Evolutionary conservation across 306 rosid genomes (phyloP), one percentile per base, ranked within the genome.

Genomic region (Cajanus cajan): DNA sequence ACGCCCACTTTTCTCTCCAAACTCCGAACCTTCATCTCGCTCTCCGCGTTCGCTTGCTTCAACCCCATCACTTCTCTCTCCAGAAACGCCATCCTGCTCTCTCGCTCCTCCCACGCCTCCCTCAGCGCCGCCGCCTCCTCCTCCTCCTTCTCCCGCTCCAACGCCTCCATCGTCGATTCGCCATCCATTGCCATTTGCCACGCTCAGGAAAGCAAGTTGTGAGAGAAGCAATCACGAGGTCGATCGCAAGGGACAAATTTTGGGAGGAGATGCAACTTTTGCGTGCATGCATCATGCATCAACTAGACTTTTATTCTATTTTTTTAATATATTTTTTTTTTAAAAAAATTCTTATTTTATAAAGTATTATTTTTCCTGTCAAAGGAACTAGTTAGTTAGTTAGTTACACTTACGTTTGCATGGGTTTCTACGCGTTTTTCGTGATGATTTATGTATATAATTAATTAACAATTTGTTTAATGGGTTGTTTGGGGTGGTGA

Each of bases 1-100:
- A 88, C 81, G 59, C 89, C 82, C 19, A 91, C 37, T 54, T 83
- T 89, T 79, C 86, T 87, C 89, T 95, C 99, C 83, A 95, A 73
- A 18, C 91, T 96, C 78, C 92, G 87, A 14, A 83, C 86, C 76
- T 81, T 91, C 93, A 79, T 93, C 58, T 90, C 93, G 8, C 83
- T 74, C 80, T 85, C 94, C 0, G 76, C 67, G 4, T 82, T 90
- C 5, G 16, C 36, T 25, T 82, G 83, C 83, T 84, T 95, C 79
- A 87, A 22, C 2, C 21, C 68, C 19, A 82, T 89, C 6, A 78
- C 57, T 84, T 86, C 94, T 21, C 82, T 85, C 88, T 95, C 90
- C 39, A 92, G 36, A 13, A 74, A 0, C 64, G 76, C 84, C 15
- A 86, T 66, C 68, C n/a, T 84, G 40, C 11, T 65, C 40, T 72